A percentile compares a stretch with the other conserved stretches of the same genome.
phyloP scores from a whole-genome alignment of 768 basidiomycete genomes.

The Termitomyces titanicus region DNA sequence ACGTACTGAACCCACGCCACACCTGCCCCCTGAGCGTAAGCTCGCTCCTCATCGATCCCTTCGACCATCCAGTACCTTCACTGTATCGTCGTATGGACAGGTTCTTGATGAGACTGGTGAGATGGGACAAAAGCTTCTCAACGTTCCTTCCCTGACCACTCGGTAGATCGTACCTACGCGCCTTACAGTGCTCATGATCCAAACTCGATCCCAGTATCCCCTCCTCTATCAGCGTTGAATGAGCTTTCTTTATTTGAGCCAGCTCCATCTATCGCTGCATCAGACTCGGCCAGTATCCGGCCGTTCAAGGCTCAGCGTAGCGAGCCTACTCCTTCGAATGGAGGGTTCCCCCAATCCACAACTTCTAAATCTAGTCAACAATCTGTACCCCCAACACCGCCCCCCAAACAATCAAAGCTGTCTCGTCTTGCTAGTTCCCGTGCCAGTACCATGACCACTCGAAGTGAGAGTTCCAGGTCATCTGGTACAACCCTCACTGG shows the following conservation, averaged over 20 bases:
- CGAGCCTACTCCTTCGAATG: constrained; percentile 40
- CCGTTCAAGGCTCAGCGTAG: constrained; percentile 38
- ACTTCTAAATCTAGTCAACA: constrained; percentile 39
- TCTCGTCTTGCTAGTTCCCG: constrained; percentile 66
- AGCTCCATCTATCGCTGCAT: constrained; percentile 50
- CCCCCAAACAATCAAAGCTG: constrained; percentile 60
- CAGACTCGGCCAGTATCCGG: constrained; percentile 34
- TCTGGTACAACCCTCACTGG: constrained; percentile 51
- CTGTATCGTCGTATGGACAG: constrained; percentile 58
- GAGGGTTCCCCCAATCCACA: constrained; percentile 53
- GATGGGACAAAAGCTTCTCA: background rate
- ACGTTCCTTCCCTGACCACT: background rate
- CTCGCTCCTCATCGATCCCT: constrained; percentile 35
- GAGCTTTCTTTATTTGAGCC: constrained; percentile 56
- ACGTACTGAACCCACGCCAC: constrained; percentile 52
- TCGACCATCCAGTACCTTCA: constrained; percentile 36
- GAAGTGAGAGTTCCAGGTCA: constrained; percentile 51
- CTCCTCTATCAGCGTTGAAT: constrained; percentile 63
- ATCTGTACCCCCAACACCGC: constrained; percentile 7
- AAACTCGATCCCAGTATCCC: constrained; percentile 57
- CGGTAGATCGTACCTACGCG: background rate
- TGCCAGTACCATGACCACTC: constrained; percentile 41
- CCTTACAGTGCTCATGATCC: constrained; percentile 15
- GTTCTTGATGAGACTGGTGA: constrained; percentile 44
- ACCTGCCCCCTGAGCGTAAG: constrained; percentile 41